Evolutionary conservation across 192 early-diverging fungal species (phyloP).

Genomic region (Backusella australiensis): DNA sequence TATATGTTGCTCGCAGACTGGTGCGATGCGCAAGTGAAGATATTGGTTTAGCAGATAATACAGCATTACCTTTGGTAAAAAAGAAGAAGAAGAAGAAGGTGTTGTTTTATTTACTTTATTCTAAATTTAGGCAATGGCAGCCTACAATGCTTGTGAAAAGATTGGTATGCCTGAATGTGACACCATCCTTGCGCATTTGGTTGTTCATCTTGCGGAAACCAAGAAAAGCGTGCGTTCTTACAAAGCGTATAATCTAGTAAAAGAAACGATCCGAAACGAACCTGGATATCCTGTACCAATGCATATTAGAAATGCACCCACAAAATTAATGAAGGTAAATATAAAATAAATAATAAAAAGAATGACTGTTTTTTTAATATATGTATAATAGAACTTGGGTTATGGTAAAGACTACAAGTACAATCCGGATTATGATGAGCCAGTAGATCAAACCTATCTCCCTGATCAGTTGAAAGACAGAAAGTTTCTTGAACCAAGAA

Average conservation of each 20-base stretch:
- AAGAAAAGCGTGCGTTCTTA: conserved; percentile 83
- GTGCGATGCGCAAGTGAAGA: conserved; percentile 86
- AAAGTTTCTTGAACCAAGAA: conserved; percentile 52
- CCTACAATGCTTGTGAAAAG: conserved; percentile 81
- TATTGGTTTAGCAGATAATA: conserved; percentile 81
- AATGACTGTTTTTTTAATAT: not conserved
- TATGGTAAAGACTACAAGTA: conserved; percentile 84
- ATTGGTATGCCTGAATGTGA: conserved; percentile 96
- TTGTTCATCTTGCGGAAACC: conserved; percentile 73
- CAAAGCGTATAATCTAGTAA: conserved; percentile 68
- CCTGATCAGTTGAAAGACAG: conserved; percentile 60
- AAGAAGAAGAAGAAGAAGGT: not conserved
- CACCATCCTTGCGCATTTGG: conserved; percentile 76
- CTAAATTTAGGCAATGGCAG: conserved; percentile 54
- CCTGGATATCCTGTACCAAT: conserved; percentile 79
- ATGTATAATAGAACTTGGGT: conserved; percentile 52
- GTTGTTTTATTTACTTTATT: too few species aligned
- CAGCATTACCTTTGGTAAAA: conserved; percentile 66
- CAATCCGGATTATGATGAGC: conserved; percentile 72
- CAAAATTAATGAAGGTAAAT: conserved; percentile 66
- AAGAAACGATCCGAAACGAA: conserved; percentile 56
- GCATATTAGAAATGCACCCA: conserved; percentile 84
- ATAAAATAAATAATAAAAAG: not conserved
- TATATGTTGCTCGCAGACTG: conserved; percentile 78
- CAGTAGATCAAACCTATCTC: conserved; percentile 78